phyloP scores from a whole-genome alignment of 352 stramenopile genomes.

The Globisporangium cystogenes region DNA sequence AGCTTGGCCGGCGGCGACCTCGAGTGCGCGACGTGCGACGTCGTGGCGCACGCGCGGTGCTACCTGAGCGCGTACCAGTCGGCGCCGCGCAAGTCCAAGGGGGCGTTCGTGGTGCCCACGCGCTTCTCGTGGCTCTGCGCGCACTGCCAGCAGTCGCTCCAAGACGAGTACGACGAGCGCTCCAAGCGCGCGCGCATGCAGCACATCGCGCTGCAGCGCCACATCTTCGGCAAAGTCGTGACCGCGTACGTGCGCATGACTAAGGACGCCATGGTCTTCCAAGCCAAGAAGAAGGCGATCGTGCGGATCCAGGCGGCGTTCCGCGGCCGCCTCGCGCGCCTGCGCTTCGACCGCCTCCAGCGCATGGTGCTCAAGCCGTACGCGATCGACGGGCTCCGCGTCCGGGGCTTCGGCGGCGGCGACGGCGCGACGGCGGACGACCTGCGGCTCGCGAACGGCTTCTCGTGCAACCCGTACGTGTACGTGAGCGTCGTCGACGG shows the following conservation, averaged over 20 bases:
- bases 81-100: slow-evolving; percentile 31
- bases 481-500: slow-evolving; percentile 67
- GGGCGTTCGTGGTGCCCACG: slow-evolving; percentile 47
- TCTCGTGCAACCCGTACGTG: slow-evolving; percentile 69
- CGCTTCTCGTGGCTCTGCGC: slow-evolving; percentile 55
- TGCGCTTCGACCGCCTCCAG: slow-evolving; percentile 36
- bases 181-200: slow-evolving; percentile 28
- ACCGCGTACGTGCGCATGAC: slow-evolving; percentile 67
- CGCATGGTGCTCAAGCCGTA: slow-evolving; percentile 57
- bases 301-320: slow-evolving; percentile 51
- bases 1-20: slow-evolving; percentile 51
- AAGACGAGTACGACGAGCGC: slow-evolving; percentile 54
- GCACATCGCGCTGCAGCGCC: slow-evolving; percentile 39
- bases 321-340: slow-evolving; percentile 42
- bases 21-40: slow-evolving; percentile 57
- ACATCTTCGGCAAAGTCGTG: slow-evolving; percentile 44
- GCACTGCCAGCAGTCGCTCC: slow-evolving; percentile 39
- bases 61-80: slow-evolving; percentile 37
- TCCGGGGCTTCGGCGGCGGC: slow-evolving; percentile 16
- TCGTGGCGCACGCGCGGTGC: slow-evolving; percentile 55
- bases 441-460: slow-evolving; percentile 57
- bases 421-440: slow-evolving; percentile 24
- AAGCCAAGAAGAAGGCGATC: slow-evolving; percentile 50
- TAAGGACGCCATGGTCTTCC: slow-evolving; percentile 46
- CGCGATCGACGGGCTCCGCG: slow-evolving; percentile 30